These are phyloP conservation scores for Pseudogymnoascus sp. DNA, from an alignment of 2,329 filamentous ascomycete genomes.

Conservation along the genomic window DNA sequence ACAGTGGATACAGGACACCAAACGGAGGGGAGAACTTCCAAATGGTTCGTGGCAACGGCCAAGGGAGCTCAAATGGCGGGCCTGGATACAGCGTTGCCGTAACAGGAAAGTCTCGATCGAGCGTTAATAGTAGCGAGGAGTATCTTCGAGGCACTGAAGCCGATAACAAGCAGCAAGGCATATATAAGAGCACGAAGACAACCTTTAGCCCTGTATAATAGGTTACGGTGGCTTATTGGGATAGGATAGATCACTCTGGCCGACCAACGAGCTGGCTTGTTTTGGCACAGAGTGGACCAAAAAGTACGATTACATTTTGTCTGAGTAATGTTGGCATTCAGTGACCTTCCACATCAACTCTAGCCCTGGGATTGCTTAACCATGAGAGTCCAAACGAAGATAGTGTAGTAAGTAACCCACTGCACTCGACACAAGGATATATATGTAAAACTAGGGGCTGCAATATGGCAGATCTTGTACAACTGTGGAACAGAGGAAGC, in stretches of 20 bases:
- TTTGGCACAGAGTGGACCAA: neutral
- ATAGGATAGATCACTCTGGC: neutral
- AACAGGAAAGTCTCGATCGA: constrained; percentile 3
- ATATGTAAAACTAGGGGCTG: neutral
- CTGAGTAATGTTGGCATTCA: neutral
- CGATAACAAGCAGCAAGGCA: neutral
- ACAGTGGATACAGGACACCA: neutral
- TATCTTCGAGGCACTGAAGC: neutral
- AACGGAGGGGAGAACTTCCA: neutral
- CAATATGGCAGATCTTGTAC: neutral
- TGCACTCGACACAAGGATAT: neutral
- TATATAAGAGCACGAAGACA: constrained; percentile 4
- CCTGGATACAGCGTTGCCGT: constrained; percentile 4
- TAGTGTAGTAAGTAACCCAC: neutral
- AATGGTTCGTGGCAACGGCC: neutral
- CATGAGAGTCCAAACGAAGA: neutral
- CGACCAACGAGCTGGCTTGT: constrained; percentile 1
- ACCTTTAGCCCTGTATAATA: neutral
- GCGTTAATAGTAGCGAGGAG: neutral
- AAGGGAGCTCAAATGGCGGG: neutral
- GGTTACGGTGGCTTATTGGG: neutral
- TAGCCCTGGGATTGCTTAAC: neutral
- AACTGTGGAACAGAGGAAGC: neutral
- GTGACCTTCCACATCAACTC: neutral
- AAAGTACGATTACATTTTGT: neutral